Percentiles rank a stretch among this genome's conserved stretches.
phyloP scores from a whole-genome alignment of 345 rosid genomes.

The Pugionium dolabratum region DNA sequence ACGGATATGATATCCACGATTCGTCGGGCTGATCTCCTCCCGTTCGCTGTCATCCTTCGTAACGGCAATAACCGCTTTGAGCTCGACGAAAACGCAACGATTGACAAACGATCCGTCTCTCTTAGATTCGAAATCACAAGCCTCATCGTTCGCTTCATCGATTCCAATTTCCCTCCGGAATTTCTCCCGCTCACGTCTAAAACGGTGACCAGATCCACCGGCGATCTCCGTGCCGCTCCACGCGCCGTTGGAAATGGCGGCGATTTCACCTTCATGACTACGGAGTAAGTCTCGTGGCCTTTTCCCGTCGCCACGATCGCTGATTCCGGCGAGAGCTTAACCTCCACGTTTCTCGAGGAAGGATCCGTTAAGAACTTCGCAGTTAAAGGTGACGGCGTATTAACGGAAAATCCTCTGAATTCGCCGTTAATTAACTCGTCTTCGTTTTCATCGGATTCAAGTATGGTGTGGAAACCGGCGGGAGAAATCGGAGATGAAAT shows the following conservation, averaged over 20 bases:
- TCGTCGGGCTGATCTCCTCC: conserved; percentile 67
- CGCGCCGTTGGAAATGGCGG: conserved; percentile 43
- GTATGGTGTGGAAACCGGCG: conserved; percentile 66
- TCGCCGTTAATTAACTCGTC: conserved; percentile 47
- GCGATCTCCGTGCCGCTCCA: conserved; percentile 46
- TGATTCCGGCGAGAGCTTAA: conserved; percentile 60
- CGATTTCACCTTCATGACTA: conserved; percentile 63
- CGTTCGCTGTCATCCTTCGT: conserved; percentile 67
- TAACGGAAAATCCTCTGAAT: conserved; percentile 60
- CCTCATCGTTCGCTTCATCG: conserved; percentile 67
- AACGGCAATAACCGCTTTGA: conserved; percentile 74
- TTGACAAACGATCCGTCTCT: conserved; percentile 72
- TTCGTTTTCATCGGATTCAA: conserved; percentile 74
- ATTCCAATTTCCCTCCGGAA: conserved; percentile 47
- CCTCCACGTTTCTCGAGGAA: conserved; percentile 44
- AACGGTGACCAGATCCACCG: conserved; percentile 73
- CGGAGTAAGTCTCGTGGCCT: conserved; percentile 56
- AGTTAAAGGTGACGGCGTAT: conserved; percentile 35
- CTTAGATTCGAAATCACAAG: conserved; percentile 56
- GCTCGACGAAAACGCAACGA: conserved; percentile 68
- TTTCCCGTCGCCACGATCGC: conserved; percentile 62
- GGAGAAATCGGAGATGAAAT: conserved; percentile 56
- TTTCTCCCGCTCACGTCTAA: conserved; percentile 64
- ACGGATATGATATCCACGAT: conserved; percentile 49
- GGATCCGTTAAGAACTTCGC: conserved; percentile 23